Conservation (phyloP, 208 protist genomes). For the Blechomonas ayalai region DNA sequence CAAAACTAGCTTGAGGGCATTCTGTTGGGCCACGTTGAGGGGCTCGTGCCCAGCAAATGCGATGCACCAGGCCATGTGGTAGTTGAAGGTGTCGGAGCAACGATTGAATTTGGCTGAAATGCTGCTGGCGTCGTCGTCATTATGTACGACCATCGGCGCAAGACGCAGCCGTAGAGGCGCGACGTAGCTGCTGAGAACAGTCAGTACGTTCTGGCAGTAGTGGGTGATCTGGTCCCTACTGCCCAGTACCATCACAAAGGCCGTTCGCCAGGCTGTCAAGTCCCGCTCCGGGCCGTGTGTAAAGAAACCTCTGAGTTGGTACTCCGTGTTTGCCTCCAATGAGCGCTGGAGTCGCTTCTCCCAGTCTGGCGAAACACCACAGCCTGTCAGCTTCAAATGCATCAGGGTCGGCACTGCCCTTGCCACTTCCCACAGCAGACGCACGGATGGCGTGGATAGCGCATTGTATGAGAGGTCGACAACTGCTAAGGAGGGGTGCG, state of each 20-base stretch:
- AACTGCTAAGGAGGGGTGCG: constrained; percentile 34
- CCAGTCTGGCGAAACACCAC: constrained; percentile 63
- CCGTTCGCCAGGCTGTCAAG: constrained; percentile 39
- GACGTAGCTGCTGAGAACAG: constrained; percentile 47
- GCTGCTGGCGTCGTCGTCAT: constrained; percentile 37
- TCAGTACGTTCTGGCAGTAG: constrained; percentile 52
- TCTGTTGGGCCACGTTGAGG: constrained; percentile 18
- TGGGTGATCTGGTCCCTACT: constrained; percentile 18
- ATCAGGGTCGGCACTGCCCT: constrained; percentile 17
- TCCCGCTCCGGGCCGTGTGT: constrained; percentile 30
- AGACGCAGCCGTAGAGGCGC: constrained; percentile 52
- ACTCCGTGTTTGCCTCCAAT: constrained; percentile 37
- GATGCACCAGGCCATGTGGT: constrained; percentile 56
- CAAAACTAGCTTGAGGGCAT: constrained; percentile 32
- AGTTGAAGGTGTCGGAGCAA: constrained; percentile 54
- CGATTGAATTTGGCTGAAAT: constrained; percentile 47
- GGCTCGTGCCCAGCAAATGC: constrained; percentile 22
- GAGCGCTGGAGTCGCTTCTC: constrained; percentile 44
- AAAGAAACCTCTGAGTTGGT: constrained; percentile 35
- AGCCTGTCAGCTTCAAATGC: constrained; percentile 32
- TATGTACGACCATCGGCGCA: constrained; percentile 42
- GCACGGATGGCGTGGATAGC: constrained; percentile 52
- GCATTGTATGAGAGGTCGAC: constrained; percentile 63
- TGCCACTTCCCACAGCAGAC: constrained; percentile 61
- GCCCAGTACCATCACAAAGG: constrained; percentile 64